phyloP scores from a whole-genome alignment of 371 early-diverging fungal genomes.

The Circinella umbellata region DNA sequence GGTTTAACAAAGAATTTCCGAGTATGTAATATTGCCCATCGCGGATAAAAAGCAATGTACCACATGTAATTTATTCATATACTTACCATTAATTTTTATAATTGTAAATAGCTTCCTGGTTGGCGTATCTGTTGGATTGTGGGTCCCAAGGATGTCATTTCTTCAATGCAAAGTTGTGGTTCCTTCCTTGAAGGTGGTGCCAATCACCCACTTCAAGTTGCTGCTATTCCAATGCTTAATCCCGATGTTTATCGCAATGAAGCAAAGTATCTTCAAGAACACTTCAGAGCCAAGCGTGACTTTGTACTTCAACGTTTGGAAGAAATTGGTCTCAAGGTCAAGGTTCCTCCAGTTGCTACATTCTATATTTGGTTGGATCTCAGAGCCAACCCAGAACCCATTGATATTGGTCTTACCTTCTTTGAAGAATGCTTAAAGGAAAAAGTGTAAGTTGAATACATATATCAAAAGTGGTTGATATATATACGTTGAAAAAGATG shows the following conservation, averaged over 20 bases:
- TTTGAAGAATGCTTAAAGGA: constrained; percentile 56
- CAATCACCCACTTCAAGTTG: constrained; percentile 54
- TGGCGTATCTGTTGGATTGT: constrained; percentile 60
- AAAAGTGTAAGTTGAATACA: constrained; percentile 40
- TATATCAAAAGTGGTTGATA: background rate
- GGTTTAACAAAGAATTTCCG: constrained; percentile 54
- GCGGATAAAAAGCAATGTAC: too few relatives aligned
- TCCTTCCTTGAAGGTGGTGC: constrained; percentile 57
- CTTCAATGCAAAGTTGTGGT: constrained; percentile 50
- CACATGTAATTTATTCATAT: background rate
- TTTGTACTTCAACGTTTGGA: constrained; percentile 42
- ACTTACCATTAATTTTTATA: background rate
- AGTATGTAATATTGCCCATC: constrained; percentile 9
- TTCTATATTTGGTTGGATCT: constrained; percentile 59
- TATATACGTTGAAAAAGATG: background rate
- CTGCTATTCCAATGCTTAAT: constrained; percentile 53
- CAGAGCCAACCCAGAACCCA: constrained; percentile 41
- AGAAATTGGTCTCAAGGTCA: constrained; percentile 43
- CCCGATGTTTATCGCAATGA: constrained; percentile 40
- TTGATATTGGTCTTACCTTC: constrained; percentile 52
- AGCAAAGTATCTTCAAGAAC: constrained; percentile 44
- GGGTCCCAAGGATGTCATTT: constrained; percentile 50
- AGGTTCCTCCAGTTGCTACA: constrained; percentile 47
- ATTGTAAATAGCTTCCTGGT: constrained; percentile 40
- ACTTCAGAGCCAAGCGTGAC: constrained; percentile 50